Evolutionary conservation across 768 basidiomycete species (phyloP), one percentile per base, ranked within the genome.

Genomic region (Kwoniella europaea): DNA sequence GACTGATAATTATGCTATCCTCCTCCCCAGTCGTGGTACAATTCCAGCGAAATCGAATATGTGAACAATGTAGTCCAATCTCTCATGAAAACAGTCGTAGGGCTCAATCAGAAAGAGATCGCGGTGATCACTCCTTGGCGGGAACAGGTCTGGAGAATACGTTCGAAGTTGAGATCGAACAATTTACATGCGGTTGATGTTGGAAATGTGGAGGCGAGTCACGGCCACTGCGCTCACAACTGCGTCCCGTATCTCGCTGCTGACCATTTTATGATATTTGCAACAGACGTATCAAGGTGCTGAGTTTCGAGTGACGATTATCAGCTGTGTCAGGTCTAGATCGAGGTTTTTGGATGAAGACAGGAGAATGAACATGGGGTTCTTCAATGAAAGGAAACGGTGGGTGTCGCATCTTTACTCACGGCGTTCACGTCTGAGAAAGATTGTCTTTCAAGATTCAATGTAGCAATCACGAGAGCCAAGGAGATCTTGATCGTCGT

Each of bases 391-490:
- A 62, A 77, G 79, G 10, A 81, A 82, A 63, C 72, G 84, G 82
- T 81, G 54, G 35, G 80, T 59, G 22, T 50, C 52, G 9, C 13
- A 41, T 29, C 24, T 42, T 5, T 1, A 35, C 35, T 56, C 59
- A 0, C 52, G 22, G 3, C 1, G 43, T 12, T 42, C 56, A 7
- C 58, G 42, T 22, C 42, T 16, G 24, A 10, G 3, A 50, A 50
- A 69, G 4, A 35, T 58, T 18, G n/a, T 43, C 4, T 13, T 4
- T 0, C 27, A 53, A 83, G 82, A 16, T 83, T 84, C 79, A 85
- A 85, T 68, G 84, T 85, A 41, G 82, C 84, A 29, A 83, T 84
- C 64, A 85, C 84, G 0, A 74, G 84, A 27, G 84, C 84, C 2
- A 84, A 84, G 62, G 84, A 84, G 71, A 63, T 84, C 2, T 69